Base-by-base conservation (phyloP, 768 basidiomycete species). In the Tricholoma sp. region DNA sequence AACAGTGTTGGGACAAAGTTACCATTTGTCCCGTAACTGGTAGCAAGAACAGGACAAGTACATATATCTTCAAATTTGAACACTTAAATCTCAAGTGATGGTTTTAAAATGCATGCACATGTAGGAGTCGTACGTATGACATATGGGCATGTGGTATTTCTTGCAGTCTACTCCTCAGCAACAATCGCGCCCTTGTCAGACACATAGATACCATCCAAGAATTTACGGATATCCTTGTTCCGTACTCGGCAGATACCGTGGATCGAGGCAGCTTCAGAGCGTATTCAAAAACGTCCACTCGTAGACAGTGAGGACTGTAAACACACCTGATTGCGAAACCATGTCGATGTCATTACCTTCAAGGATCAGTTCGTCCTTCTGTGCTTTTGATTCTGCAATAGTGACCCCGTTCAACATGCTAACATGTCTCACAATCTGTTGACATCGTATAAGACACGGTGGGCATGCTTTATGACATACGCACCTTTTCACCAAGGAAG, bases 221-320 rank as follows among this genome's bases (percentile, higher is more conserved):
- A 97, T 81, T 98, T 97, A 67, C 96, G 93, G 76, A 98, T 98
- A 81, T 96, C 96, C 81, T 99, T 99, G 88, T 98, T 97, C 74
- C 93, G 89, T 68, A 99, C 97, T 64, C 88, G 85, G 80, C 94
- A 97, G 59, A 89, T 80, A 64, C 95, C 95, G 72, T 98, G 97
- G 71, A 99, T 98, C 41, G 91, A 91, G 48, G 97, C 97, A 59
- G 97, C 94, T 88, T 32, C 8, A 12, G 59, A 18, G 17, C 49
- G 56, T 24, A 31, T 48, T 47, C 58, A 41, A 59, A 28, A 55
- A 10, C 59, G 15, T 31, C 42, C 37, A 45, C 20, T 15, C 8
- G 24, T 45, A 32, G 32, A 12, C 32, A 18, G 53, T 24, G 11
- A 47, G n/a, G 18, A 56, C 42, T 28, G 17, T 20, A 17, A 18